A percentile compares a stretch with the other conserved stretches of the same genome.
phyloP scores from a whole-genome alignment of 129 eudicot species.

The Lactuca saligna region DNA sequence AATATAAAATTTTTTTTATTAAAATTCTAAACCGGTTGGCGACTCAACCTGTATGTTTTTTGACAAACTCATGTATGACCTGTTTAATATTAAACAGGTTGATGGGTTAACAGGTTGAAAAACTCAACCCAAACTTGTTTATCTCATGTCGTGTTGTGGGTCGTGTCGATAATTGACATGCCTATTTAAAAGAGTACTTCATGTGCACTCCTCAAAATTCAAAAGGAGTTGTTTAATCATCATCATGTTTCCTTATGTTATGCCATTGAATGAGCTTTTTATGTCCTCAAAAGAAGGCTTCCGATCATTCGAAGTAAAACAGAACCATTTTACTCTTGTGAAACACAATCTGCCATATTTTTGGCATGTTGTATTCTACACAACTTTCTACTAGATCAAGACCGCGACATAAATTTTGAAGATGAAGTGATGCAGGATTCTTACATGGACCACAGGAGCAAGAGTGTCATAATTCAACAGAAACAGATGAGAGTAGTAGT shows the following conservation, averaged over 20 bases:
- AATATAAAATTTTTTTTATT: no score
- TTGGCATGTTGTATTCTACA: constrained; percentile 6
- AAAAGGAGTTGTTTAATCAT: constrained; percentile 12
- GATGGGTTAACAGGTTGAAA: no score
- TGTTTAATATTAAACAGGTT: no score
- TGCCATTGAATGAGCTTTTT: constrained; percentile 20
- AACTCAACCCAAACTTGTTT: no score
- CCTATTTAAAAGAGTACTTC: not conserved
- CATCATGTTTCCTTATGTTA: constrained; percentile 19
- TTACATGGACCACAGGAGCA: not conserved
- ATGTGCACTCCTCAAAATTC: not conserved
- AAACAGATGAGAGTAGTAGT: not conserved
- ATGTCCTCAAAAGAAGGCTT: constrained; percentile 11
- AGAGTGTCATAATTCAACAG: not conserved
- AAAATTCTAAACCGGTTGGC: no score
- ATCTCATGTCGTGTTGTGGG: no score
- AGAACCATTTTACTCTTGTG: not conserved
- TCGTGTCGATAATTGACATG: no score
- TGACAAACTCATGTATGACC: no score
- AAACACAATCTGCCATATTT: not conserved
- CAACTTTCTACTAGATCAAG: constrained; percentile 8
- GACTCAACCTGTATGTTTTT: no score
- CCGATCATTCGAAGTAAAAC: constrained; percentile 2
- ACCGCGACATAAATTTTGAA: not conserved
- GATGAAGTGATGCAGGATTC: not conserved